Evolutionary conservation across 495 filamentous ascomycete species (phyloP).

Genomic region (Podospora fimiseda): DNA sequence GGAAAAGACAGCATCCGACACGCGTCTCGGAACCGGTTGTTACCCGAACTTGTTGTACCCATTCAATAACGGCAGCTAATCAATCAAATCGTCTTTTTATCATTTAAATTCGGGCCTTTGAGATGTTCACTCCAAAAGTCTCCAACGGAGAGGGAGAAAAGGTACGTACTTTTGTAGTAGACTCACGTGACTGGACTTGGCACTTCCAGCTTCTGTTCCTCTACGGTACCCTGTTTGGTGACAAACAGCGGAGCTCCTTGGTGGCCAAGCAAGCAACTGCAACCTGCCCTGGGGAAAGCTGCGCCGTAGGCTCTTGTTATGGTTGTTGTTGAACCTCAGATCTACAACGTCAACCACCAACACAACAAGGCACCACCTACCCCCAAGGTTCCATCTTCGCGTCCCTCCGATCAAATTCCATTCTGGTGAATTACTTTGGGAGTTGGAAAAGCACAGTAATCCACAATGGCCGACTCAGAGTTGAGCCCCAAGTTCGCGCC

Average conservation of each 20-base stretch:
- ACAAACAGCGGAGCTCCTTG: neutral
- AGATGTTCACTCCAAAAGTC: too few relatives aligned
- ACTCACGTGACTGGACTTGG: neutral
- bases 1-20: neutral
- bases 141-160: too few relatives aligned
- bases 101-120: too few relatives aligned
- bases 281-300: neutral
- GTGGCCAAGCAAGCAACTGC: neutral
- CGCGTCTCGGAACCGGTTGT: neutral
- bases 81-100: too few relatives aligned
- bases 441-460: neutral
- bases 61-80: too few relatives aligned
- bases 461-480: slow-evolving; percentile 61
- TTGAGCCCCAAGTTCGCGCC: slow-evolving; percentile 85
- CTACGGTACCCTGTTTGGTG: neutral
- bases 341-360: neutral
- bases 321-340: neutral
- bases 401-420: neutral
- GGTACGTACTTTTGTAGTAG: too few relatives aligned
- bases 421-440: neutral
- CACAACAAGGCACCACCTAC: neutral
- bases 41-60: too few relatives aligned
- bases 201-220: neutral
- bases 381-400: neutral
- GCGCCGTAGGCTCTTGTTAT: neutral